phyloP scores from a whole-genome alignment of 2,329 filamentous ascomycete genomes.

The Colletotrichum eremochloae region DNA sequence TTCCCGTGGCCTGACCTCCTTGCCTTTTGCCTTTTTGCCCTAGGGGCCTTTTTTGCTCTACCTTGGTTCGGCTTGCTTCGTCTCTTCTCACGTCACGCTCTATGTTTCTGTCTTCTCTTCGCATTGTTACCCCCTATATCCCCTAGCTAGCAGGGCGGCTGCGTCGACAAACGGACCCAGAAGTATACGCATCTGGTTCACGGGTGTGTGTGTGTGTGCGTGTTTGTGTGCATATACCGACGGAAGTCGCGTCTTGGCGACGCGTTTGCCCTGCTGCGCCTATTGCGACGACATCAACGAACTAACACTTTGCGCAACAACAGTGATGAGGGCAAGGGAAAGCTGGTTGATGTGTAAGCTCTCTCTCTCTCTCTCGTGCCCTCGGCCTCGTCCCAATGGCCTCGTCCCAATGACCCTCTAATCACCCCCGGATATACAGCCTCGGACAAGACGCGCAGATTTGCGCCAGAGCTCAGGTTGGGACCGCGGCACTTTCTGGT shows the following conservation, averaged over 20 bases:
- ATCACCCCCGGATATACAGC: constrained; percentile 41
- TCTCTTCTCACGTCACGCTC: neutral
- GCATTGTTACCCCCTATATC: neutral
- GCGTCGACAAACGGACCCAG: neutral
- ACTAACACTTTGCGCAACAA: constrained; percentile 33
- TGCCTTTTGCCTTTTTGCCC: constrained; percentile 22
- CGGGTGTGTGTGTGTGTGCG: neutral
- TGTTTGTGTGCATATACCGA: neutral
- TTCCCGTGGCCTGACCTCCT: constrained; percentile 39
- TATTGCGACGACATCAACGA: constrained; percentile 4
- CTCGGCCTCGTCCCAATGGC: constrained; percentile 27
- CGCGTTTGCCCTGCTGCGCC: constrained; percentile 16
- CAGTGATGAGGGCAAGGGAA: constrained; percentile 57
- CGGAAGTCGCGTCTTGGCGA: neutral
- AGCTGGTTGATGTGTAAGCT: constrained; percentile 53
- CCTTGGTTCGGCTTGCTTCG: constrained; percentile 4
- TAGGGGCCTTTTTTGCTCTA: constrained; percentile 40
- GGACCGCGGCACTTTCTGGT: constrained; percentile 34
- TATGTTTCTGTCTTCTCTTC: neutral
- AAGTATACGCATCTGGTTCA: neutral
- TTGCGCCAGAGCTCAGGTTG: constrained; percentile 42
- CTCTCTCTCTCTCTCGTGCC: constrained; percentile 28
- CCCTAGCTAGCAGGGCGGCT: constrained; percentile 16
- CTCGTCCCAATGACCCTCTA: constrained; percentile 39
- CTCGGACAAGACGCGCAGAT: constrained; percentile 45